Base-by-base conservation (phyloP, 75 land plant species). In the Selaginella moellendorffii region DNA sequence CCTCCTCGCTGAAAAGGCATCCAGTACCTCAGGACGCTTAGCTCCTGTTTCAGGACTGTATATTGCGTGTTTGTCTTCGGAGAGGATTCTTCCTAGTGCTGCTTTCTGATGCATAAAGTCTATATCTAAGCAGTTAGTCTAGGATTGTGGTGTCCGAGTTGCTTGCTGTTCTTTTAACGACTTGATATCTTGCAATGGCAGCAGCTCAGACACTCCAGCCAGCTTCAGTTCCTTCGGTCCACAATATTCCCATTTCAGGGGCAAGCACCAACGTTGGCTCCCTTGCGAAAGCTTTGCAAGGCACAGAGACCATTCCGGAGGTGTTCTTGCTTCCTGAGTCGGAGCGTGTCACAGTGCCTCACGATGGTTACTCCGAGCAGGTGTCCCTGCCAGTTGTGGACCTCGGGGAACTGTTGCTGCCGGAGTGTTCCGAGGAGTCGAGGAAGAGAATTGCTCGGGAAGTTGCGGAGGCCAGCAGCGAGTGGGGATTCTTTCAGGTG, bases 381-480 rank as follows among this genome's bases (percentile, higher is more conserved):
- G 59, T 21, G n/a, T 19, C 59, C n/a, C 59, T 56, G 8, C 59
- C 59, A 21, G 59, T 56, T 19, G 59, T 56, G n/a, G 59, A 56
- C 24, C 8, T 56, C 17, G 14, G 46, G 10, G 46, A 14, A 5
- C 14, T 36, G 14, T 5, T 14, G 14, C 10, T 5, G 10, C 14
- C 46, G 10, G n/a, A n/a, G n/a, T n/a, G n/a, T n/a, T n/a, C n/a
- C n/a, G n/a, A n/a, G n/a, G 46, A 36, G 46, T 5, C 5, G 46
- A 36, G 46, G 14, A 36, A 14, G 46, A 14, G 14, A 36, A 14
- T 36, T 5, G 46, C 46, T 14, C 5, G 46, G 14, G 46, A 5
- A 5, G 46, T 36, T 36, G 5, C 46, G 46, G 46, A 36, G 10
- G 46, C 46, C 5, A 36, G 46, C 46, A 36, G 46, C 14, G 14